Evolutionary conservation across 176 grass and related monocot species (phyloP).

Genomic region (Musa schizocarpa): DNA sequence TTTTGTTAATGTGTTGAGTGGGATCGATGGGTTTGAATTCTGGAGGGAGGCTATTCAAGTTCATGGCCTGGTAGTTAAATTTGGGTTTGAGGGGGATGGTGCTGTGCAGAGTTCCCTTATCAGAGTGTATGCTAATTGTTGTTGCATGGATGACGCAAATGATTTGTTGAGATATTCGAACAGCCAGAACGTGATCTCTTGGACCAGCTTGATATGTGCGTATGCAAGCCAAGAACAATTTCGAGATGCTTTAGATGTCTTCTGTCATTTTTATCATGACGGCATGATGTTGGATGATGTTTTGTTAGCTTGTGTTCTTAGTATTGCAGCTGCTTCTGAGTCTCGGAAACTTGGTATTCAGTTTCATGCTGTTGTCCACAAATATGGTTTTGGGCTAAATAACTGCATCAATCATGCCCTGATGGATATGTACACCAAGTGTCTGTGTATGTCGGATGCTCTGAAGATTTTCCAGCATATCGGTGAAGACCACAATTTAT

Average conservation of each 20-base stretch:
- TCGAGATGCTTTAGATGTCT: constrained; percentile 6
- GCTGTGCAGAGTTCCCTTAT: constrained; percentile 12
- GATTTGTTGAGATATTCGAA: constrained; percentile 1
- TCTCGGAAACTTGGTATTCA: constrained; percentile 6
- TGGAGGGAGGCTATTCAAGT: constrained; percentile 5
- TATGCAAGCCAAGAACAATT: background rate
- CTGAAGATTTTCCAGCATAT: background rate
- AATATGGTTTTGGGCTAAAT: constrained; percentile 4
- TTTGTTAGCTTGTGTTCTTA: constrained; percentile 10
- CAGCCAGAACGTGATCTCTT: constrained; percentile 7
- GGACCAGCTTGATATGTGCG: constrained; percentile 14
- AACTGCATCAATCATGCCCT: constrained; percentile 13
- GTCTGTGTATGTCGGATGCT: constrained; percentile 1
- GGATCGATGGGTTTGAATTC: constrained; percentile 1
- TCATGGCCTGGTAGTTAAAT: constrained; percentile 4
- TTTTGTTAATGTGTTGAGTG: constrained; percentile 14
- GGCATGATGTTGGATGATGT: constrained; percentile 14
- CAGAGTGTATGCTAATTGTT: background rate
- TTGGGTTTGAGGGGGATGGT: constrained; percentile 2
- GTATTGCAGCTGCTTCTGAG: background rate
- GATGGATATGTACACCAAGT: constrained; percentile 17
- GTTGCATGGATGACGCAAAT: background rate
- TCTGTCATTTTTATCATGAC: background rate
- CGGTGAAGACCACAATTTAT: background rate
- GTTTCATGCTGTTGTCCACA: background rate